A percentile compares a stretch with the other conserved stretches of the same genome.
These are phyloP conservation scores for Saccharomycopsis amapae DNA, from an alignment of 805 yeast species.

Conservation along the genomic window DNA sequence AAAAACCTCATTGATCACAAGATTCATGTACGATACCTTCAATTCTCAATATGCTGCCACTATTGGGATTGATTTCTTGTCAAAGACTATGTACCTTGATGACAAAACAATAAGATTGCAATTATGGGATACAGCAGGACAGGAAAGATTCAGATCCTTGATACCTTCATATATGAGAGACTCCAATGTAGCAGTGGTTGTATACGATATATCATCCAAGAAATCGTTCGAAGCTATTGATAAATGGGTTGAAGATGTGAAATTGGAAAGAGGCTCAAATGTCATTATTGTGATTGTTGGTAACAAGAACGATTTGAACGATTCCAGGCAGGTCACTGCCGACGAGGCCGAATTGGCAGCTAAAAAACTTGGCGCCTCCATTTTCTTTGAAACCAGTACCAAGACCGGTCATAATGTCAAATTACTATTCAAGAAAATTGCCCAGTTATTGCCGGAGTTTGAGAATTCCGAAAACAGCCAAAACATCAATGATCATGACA, in stretches of 20 bases:
- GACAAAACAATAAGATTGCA: slow-evolving; percentile 93
- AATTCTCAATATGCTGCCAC: slow-evolving; percentile 96
- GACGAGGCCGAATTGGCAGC: slow-evolving; percentile 84
- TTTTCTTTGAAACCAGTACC: slow-evolving; percentile 88
- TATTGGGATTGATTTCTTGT: slow-evolving; percentile 91
- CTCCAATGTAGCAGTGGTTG: slow-evolving; percentile 94
- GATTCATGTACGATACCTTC: slow-evolving; percentile 96
- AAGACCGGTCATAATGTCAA: slow-evolving; percentile 94
- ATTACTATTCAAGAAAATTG: slow-evolving; percentile 80
- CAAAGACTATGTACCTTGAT: slow-evolving; percentile 91
- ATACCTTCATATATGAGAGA: slow-evolving; percentile 95
- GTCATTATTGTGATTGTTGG: slow-evolving; percentile 90
- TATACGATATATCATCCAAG: slow-evolving; percentile 85
- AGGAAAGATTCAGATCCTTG: slow-evolving; percentile 88
- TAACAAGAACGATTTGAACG: slow-evolving; percentile 76
- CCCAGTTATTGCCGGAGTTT: slow-evolving; percentile 84
- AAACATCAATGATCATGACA: slow-evolving; percentile 23
- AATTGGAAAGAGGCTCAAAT: slow-evolving; percentile 83
- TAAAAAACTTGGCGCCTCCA: slow-evolving; percentile 62
- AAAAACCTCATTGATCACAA: slow-evolving; percentile 89
- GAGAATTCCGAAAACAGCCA: slow-evolving; percentile 25
- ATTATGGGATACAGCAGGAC: slow-evolving; percentile 98
- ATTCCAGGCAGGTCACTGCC: slow-evolving; percentile 70
- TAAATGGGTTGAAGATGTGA: slow-evolving; percentile 93
- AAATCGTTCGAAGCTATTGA: slow-evolving; percentile 77